Percentiles rank a stretch among this genome's conserved stretches.
These are phyloP conservation scores for Penicillium nucicola DNA, from an alignment of 495 filamentous ascomycete species.

Conservation along the genomic window DNA sequence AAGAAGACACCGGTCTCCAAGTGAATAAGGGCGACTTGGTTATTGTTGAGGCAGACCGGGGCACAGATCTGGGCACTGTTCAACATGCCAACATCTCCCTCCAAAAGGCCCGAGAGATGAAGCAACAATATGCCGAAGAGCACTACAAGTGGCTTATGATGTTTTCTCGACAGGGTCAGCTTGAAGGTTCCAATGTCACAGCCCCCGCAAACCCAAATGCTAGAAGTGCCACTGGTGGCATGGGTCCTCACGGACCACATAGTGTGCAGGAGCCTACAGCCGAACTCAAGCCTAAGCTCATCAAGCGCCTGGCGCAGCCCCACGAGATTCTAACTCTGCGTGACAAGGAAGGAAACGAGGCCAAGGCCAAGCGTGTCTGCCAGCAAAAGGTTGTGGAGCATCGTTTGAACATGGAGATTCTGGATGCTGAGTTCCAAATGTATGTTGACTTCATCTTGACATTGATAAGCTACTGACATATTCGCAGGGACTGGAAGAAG, in stretches of 20 bases:
- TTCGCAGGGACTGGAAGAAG: conserved; percentile 92
- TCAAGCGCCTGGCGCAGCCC: conserved; percentile 85
- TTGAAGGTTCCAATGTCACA: conserved; percentile 59
- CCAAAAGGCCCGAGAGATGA: conserved; percentile 78
- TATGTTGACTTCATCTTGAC: conserved; percentile 44
- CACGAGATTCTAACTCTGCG: conserved; percentile 84
- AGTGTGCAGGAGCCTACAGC: conserved; percentile 71
- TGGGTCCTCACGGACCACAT: conserved; percentile 67
- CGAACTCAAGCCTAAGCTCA: conserved; percentile 91
- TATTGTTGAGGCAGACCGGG: conserved; percentile 95
- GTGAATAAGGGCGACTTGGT: conserved; percentile 90
- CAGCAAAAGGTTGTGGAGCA: conserved; percentile 95
- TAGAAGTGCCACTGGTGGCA: conserved; percentile 66
- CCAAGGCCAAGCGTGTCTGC: conserved; percentile 93
- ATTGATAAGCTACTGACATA: background rate
- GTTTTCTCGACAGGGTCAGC: conserved; percentile 70
- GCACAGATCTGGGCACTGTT: conserved; percentile 93
- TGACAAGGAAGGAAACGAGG: conserved; percentile 96
- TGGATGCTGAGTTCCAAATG: conserved; percentile 99
- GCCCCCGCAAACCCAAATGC: conserved; percentile 47
- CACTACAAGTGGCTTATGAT: conserved; percentile 98
- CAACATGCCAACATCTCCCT: conserved; percentile 78
- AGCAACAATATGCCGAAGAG: conserved; percentile 85
- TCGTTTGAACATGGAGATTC: conserved; percentile 93
- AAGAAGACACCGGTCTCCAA: conserved; percentile 88